Base-by-base conservation (phyloP, 225 moss, liverwort and hornwort genomes). In the Pleurozium schreberi region DNA sequence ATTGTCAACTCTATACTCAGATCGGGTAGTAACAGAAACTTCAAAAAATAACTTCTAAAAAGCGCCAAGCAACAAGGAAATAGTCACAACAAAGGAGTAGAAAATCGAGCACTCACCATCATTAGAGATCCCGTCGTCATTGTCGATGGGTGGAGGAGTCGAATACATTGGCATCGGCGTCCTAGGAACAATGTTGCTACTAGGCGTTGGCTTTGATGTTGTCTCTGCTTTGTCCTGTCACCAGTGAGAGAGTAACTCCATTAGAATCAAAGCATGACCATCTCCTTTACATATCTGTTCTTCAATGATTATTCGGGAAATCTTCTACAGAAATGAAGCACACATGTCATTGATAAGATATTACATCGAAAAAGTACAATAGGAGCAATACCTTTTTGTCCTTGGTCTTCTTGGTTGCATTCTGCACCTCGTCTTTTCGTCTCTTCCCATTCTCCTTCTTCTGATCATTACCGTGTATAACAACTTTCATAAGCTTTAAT, bases 401-500 rank as follows among this genome's bases (percentile, higher is more conserved):
- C 75, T 95, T 95, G 25, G 75, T 86, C 88, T 95, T 95, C 92
- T 93, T 95, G 47, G 89, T 89, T 80, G 85, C 84, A 88, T 89
- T 91, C 88, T 93, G 95, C 80, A 82, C 93, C 80, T 95, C 95
- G 42, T 90, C 93, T 90, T 93, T 95, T 91, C 93, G 90, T 89
- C 93, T 93, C 89, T 93, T 95, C 84, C 95, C 95, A 88, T 91
- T 95, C 92, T 95, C 95, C 88, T 93, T 95, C 88, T 95, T 95
- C 95, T 95, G 93, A 82, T 92, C 90, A 92, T 79, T 61, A 92
- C 66, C 69, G 90, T 59, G 55, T 65, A 80, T 28, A 57, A 61
- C 42, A 88, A 79, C 61, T 87, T 89, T 71, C 64, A 82, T 80
- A 87, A 83, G 62, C 63, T 88, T 65, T 43, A 55, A 65, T n/a